Evolutionary conservation across 179 eudicot species (phyloP), one percentile per base, ranked within the genome.

Genomic region (Gypsophila paniculata): DNA sequence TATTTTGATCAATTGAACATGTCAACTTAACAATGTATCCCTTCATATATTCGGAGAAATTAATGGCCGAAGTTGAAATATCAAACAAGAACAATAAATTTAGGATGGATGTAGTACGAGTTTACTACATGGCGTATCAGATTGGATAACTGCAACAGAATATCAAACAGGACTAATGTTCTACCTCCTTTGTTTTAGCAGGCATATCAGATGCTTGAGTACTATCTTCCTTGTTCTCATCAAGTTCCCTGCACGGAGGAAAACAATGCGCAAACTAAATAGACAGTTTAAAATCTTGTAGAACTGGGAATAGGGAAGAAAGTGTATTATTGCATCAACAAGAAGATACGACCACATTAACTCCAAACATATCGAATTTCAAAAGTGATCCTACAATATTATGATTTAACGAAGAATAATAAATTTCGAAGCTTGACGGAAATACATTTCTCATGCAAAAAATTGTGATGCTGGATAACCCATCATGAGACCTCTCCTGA

Each of bases 121-220:
- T 75, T 25, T 19, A 67, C 39, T 71, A 44, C 38, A 54, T 29
- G 14, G 29, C 25, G 60, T 58, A 70, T 63, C 46, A 70, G 51
- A 59, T 22, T 52, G 21, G 26, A 11, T 38, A 32, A 21, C 29
- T 29, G 68, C 76, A 10, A 15, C 19, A 46, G 52, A 29, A 21
- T 26, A 68, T 36, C 0, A 17, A 36, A 60, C 21, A 72, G 53
- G 74, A 54, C 58, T 12, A 36, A 18, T 44, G 21, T 58, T 46
- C 72, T 55, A 90, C 96, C 96, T 88, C 85, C 74, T 70, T 81
- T 17, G 74, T 71, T 75, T 36, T 77, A 72, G 76, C 74, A 39
- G 83, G 72, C 66, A 32, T 70, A 48, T 68, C 61, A 68, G 84
- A 72, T 32, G 58, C 71, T 54, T 82, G 74, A 57, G 34, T 51